Evolutionary conservation across 2,329 filamentous ascomycete species (phyloP), one percentile per base, ranked within the genome.

Genomic region (Aspergillus candidus): DNA sequence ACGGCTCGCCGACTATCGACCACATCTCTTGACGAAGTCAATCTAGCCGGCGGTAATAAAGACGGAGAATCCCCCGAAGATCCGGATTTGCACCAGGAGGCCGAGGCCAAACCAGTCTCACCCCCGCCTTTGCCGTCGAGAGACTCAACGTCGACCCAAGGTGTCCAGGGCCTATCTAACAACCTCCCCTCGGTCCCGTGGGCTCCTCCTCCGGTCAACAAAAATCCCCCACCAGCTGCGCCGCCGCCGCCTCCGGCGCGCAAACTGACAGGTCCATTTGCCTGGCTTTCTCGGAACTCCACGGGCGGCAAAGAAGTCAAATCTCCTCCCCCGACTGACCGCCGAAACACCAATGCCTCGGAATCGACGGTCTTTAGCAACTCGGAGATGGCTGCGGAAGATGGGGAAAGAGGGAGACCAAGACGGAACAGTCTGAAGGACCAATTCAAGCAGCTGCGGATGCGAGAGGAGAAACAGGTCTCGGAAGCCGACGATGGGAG

Each of bases 221-320:
- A 65, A 48, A 57, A 60, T 37, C 51, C 60, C 32, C 46, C 68
- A 43, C 62, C 67, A 32, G 63, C 66, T 17, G 63, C 71, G 35
- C 63, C 69, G 14, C 64, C 67, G 4, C 57, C 62, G 18, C 63
- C 68, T 33, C 62, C 70, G 13, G 57, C 71, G 53, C 77, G 88
- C 59, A 94, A 93, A 65, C 78, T 94, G 43, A 90, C 87, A 7
- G 88, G 87, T 54, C 88, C 86, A n/a, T 94, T 94, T 57, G 80
- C 87, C 32, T 91, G 87, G 83, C 76, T 94, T 32, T 88, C 87
- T 29, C 75, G 88, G 53, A 83, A 76, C 62, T 79, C 80, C 17
- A 68, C 66, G 22, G 65, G 67, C 10, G 74, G 76, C 31, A 78
- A 76, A 61, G 79, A 77, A 41, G 63, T 72, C 34, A 75, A 79